phyloP scores from a whole-genome alignment of 1,284 basidiomycete species.

The Coniferiporia weirii region DNA sequence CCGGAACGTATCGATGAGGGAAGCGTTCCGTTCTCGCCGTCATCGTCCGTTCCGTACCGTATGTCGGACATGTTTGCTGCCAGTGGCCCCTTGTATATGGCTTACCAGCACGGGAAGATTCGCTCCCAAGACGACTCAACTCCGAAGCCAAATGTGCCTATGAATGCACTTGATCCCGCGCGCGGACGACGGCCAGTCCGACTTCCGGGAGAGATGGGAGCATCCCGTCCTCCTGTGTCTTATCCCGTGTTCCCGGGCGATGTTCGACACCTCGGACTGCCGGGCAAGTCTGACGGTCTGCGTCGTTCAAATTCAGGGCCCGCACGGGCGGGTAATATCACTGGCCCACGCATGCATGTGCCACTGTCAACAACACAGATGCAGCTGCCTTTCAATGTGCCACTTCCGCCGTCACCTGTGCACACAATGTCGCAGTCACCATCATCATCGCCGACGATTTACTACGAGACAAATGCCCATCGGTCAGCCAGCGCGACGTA shows the following conservation, averaged over 20 bases:
- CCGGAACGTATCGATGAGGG: background rate
- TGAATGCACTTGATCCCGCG: background rate
- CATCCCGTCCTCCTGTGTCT: conserved; percentile 7
- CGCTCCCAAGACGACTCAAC: conserved; percentile 10
- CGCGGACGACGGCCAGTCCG: conserved; percentile 8
- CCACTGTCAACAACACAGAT: conserved; percentile 19
- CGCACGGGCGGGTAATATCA: conserved; percentile 18
- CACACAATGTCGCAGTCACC: conserved; percentile 9
- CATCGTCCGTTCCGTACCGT: conserved; percentile 20
- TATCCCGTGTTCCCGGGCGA: conserved; percentile 5
- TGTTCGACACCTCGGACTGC: conserved; percentile 22
- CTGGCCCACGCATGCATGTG: conserved; percentile 21
- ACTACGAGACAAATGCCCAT: conserved; percentile 16
- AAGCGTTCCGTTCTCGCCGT: conserved; percentile 20
- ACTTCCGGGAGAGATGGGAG: conserved; percentile 19
- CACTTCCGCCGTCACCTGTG: conserved; percentile 19
- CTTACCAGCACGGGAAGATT: conserved; percentile 11
- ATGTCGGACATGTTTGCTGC: background rate
- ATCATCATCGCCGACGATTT: conserved; percentile 15
- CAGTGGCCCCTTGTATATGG: conserved; percentile 4
- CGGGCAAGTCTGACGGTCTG: conserved; percentile 29
- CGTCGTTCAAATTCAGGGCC: conserved; percentile 35
- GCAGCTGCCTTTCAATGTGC: conserved; percentile 24
- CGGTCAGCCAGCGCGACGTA: background rate
- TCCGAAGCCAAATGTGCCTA: conserved; percentile 6